Conservation (phyloP, 2,329 filamentous ascomycete species). For the Aspergillus japonicus region DNA sequence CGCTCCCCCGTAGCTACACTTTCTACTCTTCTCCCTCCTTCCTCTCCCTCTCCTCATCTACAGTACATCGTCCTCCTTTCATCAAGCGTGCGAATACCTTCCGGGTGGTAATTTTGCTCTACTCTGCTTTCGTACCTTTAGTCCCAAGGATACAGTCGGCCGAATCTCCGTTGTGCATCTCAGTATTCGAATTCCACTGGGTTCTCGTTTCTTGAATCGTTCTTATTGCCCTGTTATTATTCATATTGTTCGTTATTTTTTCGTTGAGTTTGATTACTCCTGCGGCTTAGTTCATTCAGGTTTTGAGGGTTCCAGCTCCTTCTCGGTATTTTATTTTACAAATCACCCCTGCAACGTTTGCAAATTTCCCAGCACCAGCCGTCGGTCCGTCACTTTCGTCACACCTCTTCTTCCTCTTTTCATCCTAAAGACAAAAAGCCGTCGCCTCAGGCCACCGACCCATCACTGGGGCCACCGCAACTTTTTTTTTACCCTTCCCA, state of each 20-base stretch:
- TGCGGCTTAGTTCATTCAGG: constrained; percentile 7
- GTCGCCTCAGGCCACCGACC: constrained; percentile 25
- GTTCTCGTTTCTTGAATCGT: neutral
- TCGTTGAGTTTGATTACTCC: constrained; percentile 2
- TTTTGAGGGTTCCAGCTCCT: constrained; percentile 8
- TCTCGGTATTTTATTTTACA: constrained; percentile 6
- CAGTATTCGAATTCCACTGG: neutral
- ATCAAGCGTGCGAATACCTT: neutral
- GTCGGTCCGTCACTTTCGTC: constrained; percentile 22
- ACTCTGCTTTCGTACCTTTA: neutral
- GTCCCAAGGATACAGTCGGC: no score
- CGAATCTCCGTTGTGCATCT: no score
- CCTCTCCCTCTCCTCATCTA: neutral
- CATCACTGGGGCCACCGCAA: constrained; percentile 18
- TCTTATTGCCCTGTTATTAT: neutral
- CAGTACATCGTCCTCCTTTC: neutral
- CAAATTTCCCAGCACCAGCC: constrained; percentile 6
- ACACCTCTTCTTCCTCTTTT: constrained; percentile 6
- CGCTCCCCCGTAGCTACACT: constrained; percentile 16
- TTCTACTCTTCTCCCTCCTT: constrained; percentile 9
- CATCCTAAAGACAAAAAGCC: neutral
- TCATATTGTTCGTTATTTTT: constrained; percentile 7
- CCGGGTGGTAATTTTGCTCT: neutral
- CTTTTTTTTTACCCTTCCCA: constrained; percentile 21
- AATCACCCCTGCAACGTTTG: neutral